phyloP scores from a whole-genome alignment of 495 filamentous ascomycete species.

The Emericellopsis terricola region DNA sequence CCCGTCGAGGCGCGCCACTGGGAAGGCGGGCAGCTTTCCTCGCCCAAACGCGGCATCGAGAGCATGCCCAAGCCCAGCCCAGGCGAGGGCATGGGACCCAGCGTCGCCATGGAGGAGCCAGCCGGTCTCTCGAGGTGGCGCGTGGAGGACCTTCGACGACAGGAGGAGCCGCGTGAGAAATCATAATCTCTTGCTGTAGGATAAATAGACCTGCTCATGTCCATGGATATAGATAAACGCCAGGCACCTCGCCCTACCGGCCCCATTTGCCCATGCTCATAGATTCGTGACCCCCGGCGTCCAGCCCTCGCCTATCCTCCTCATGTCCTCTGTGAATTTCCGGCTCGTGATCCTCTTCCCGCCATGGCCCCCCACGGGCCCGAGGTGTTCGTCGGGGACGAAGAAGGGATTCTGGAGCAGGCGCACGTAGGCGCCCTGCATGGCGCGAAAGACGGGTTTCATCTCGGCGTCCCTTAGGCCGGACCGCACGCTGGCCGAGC shows the following conservation, averaged over 20 bases:
- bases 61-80: background rate
- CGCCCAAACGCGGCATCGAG: constrained; percentile 2
- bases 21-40: constrained; percentile 23
- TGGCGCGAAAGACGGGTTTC: constrained; percentile 67
- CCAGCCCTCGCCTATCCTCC: constrained; percentile 63
- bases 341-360: constrained; percentile 59
- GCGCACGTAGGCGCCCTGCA: constrained; percentile 80
- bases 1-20: constrained; percentile 36
- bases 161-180: constrained; percentile 4
- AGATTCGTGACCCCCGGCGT: constrained; percentile 31
- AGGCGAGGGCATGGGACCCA: constrained; percentile 3
- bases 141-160: constrained; percentile 10
- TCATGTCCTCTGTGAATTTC: constrained; percentile 67
- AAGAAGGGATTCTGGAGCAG: constrained; percentile 93
- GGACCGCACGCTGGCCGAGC: constrained; percentile 2
- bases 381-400: constrained; percentile 71
- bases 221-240: too few species aligned
- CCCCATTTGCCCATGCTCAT: too few species aligned
- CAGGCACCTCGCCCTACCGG: too few species aligned
- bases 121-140: constrained; percentile 19
- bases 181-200: too few species aligned
- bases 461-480: constrained; percentile 61
- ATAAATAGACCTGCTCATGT: too few species aligned
- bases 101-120: constrained; percentile 20
- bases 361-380: constrained; percentile 29